Evolutionary conservation across 106 monocot species (phyloP).

Genomic region (Iris macrosiphon): DNA sequence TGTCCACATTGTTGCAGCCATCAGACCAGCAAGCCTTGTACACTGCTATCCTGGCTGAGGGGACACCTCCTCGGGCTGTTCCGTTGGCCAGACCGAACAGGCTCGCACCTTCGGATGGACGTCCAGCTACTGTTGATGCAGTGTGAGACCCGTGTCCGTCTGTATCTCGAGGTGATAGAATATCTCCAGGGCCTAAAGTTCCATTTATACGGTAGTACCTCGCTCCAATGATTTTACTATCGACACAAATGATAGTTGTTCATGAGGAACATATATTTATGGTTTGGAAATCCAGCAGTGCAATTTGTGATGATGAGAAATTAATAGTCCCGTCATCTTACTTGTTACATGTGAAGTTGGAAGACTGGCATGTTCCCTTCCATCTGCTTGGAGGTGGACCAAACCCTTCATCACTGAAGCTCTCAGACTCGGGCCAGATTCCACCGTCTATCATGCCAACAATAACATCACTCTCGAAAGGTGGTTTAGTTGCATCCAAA

Average conservation of each 20-base stretch:
- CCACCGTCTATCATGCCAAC: conserved; percentile 16
- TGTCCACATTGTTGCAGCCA: neutral
- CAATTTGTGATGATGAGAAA: neutral
- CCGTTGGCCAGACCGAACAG: conserved; percentile 8
- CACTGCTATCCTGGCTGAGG: conserved; percentile 8
- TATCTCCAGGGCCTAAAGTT: neutral
- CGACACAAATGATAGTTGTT: neutral
- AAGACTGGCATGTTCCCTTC: conserved; percentile 10
- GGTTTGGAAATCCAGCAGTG: neutral
- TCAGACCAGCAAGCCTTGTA: conserved; percentile 11
- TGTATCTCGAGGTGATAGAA: conserved; percentile 5
- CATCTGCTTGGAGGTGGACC: conserved; percentile 5
- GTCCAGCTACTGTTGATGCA: conserved; percentile 2
- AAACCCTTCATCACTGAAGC: conserved; percentile 8
- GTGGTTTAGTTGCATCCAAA: neutral
- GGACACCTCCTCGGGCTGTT: conserved; percentile 8
- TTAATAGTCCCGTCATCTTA: neutral
- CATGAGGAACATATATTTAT: neutral
- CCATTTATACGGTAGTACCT: neutral
- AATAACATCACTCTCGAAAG: conserved; percentile 7
- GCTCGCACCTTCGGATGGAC: neutral
- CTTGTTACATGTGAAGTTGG: conserved; percentile 15
- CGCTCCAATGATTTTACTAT: conserved; percentile 30
- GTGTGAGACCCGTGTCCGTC: conserved; percentile 13
- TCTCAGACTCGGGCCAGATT: conserved; percentile 18